Percentiles rank a stretch among this genome's conserved stretches.
Conservation (phyloP, 75 land plant genomes). For the Sequoia sempervirens region DNA sequence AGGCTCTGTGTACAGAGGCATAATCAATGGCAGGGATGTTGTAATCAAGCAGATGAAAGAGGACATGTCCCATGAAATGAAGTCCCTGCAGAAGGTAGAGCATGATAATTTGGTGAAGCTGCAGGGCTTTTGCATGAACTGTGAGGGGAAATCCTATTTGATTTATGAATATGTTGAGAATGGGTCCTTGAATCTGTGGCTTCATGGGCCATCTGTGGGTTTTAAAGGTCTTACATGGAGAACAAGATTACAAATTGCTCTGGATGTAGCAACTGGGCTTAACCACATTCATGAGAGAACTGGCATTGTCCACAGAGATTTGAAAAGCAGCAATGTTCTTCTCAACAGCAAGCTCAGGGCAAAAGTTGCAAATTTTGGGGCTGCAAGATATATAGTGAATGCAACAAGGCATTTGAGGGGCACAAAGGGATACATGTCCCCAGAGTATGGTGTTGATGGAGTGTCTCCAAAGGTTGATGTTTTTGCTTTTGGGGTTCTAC, state of each 20-base stretch:
- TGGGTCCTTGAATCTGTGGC: conserved; percentile 32
- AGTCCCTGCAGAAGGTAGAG: conserved; percentile 22
- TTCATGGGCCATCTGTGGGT: conserved; percentile 10
- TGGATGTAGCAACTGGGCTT: conserved; percentile 48
- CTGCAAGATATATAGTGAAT: conserved; percentile 23
- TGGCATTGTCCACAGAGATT: conserved; percentile 39
- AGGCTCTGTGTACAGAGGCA: conserved; percentile 42
- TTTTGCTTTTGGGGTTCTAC: conserved; percentile 43
- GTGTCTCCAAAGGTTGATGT: conserved; percentile 40
- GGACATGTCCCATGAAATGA: conserved; percentile 25
- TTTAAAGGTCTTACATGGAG: conserved; percentile 22
- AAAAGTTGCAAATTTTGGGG: conserved; percentile 43
- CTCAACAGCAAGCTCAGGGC: conserved; percentile 38
- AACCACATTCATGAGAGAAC: conserved; percentile 47
- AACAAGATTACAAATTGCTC: conserved; percentile 31
- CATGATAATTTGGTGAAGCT: conserved; percentile 28
- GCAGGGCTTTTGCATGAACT: conserved; percentile 26
- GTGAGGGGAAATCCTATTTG: conserved; percentile 23
- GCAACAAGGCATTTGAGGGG: conserved; percentile 31
- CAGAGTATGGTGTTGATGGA: conserved; percentile 28
- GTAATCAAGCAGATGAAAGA: conserved; percentile 48
- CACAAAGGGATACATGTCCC: conserved; percentile 43
- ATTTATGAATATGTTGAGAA: conserved; percentile 48
- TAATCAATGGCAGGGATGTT: conserved; percentile 23
- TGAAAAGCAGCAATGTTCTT: conserved; percentile 54